Base-by-base conservation (phyloP, 768 basidiomycete species). In the Sistotremastrum niveocremeum region DNA sequence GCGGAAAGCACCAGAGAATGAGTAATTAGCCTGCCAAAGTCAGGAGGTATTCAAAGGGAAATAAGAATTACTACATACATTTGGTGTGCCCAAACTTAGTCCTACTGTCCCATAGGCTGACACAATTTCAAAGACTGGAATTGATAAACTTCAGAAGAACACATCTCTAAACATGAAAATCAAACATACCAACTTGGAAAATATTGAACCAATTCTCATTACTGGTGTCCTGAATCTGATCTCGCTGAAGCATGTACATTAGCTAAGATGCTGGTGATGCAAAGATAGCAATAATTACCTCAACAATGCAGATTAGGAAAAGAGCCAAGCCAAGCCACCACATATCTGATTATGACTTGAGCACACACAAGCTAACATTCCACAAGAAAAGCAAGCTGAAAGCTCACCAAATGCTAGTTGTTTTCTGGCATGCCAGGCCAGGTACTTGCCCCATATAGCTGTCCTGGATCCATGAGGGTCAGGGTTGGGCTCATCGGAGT, bases 261-360 rank as follows among this genome's bases (percentile, higher is more conserved):
- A 37, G 28, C 12, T 34, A 9, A 9, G 7, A 4, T 10, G 32
- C 5, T 20, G 11, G 7, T 20, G 11, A 46, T 34, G 30, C 32
- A 9, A 28, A 6, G 12, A 46, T 39, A 6, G 28, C 36, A 5
- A 30, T 11, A 52, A 72, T 49, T 50, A 86, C 88, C 73, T 97
- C 95, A 50, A 95, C 79, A 52, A 97, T 94, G 59, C 93, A 97
- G 37, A 97, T 69, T 2, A 95, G 61, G 63, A 91, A 90, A 8
- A 97, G 62, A 0, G 87, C 89, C 8, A 88, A 60, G 0, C 69
- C 84, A 20, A 98, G 62, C 90, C 90, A 95, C 94, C 93, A 95
- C 76, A 97, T 89, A 62, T 95, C 93, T 90, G 51, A 9, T n/a
- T 41, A 39, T 3, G 36, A 37, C 4, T 28, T 29, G 49, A 29